Percentiles rank a stretch among this genome's conserved stretches.
Conservation (phyloP, 345 rosid genomes). For the Limnanthes douglasii region DNA sequence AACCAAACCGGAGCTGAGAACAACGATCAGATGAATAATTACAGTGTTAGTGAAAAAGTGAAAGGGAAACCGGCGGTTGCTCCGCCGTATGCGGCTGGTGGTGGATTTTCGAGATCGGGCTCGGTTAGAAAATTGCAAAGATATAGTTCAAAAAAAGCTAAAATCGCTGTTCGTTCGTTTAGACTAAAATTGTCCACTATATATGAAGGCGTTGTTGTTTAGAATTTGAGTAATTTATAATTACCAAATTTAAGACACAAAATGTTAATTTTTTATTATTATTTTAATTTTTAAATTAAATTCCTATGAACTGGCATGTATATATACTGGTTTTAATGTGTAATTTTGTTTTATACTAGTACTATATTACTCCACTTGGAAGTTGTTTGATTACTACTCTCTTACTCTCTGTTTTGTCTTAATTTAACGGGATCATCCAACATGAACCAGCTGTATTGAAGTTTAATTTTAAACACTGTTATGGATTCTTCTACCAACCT, state of each 20-base stretch:
- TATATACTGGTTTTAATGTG: too few species aligned
- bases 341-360: too few species aligned
- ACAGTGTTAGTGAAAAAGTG: neutral
- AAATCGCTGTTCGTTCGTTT: slow-evolving; percentile 65
- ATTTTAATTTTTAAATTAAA: too few species aligned
- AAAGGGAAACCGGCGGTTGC: slow-evolving; percentile 1
- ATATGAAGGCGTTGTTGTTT: slow-evolving; percentile 48
- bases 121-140: slow-evolving; percentile 41
- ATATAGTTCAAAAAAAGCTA: slow-evolving; percentile 50
- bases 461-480: too few species aligned
- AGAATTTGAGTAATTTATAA: slow-evolving; percentile 5
- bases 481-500: too few species aligned
- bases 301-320: too few species aligned
- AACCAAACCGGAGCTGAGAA: slow-evolving; percentile 6
- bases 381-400: too few species aligned
- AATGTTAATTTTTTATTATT: too few species aligned
- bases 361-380: too few species aligned
- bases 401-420: too few species aligned
- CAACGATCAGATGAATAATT: neutral
- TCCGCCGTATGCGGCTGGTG: slow-evolving; percentile 2
- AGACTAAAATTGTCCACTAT: slow-evolving; percentile 54
- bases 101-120: slow-evolving; percentile 29
- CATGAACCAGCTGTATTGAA: too few species aligned
- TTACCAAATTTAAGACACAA: neutral
- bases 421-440: too few species aligned